Conservation (phyloP, 1,139 yeast genomes). For the Nakaseomyces uthaithaninus region DNA sequence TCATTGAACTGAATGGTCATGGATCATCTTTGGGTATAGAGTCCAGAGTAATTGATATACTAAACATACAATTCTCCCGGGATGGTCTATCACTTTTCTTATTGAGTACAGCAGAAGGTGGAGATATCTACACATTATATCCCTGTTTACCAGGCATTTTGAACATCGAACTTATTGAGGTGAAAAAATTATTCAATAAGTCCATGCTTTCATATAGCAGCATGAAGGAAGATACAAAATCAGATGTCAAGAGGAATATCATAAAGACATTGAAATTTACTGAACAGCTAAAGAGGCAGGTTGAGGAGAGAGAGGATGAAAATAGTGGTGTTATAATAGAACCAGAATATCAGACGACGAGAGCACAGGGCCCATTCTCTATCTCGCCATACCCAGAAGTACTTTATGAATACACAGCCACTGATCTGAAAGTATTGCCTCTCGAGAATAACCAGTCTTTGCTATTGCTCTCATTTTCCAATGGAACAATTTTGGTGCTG, state of each 20-base stretch:
- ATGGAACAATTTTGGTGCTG: slow-evolving; percentile 22
- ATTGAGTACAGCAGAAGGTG: slow-evolving; percentile 38
- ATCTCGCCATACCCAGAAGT: slow-evolving; percentile 45
- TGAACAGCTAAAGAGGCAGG: slow-evolving; percentile 19
- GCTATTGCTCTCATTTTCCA: slow-evolving; percentile 17
- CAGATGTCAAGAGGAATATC: slow-evolving; percentile 19
- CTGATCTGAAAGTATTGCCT: slow-evolving; percentile 31
- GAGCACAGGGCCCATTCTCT: slow-evolving; percentile 45
- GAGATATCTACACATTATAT: slow-evolving; percentile 46
- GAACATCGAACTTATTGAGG: slow-evolving; percentile 32
- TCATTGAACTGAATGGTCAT: slow-evolving; percentile 23
- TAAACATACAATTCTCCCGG: slow-evolving; percentile 42
- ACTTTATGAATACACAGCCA: slow-evolving; percentile 39
- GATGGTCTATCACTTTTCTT: slow-evolving; percentile 41
- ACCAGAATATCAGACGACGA: slow-evolving; percentile 13
- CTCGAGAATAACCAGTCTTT: slow-evolving; percentile 25
- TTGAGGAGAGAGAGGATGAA: slow-evolving; percentile 6
- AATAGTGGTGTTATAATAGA: slow-evolving; percentile 10
- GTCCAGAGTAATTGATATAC: slow-evolving; percentile 22
- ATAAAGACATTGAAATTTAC: slow-evolving; percentile 31
- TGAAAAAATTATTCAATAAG: slow-evolving; percentile 37
- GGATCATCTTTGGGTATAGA: slow-evolving; percentile 26
- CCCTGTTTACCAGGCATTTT: slow-evolving; percentile 47
- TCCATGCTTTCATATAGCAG: slow-evolving; percentile 33
- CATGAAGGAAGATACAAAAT: slow-evolving; percentile 14